A percentile compares a stretch with the other conserved stretches of the same genome.
Conservation (phyloP, 208 protist genomes). For the Leishmania amazonensis region DNA sequence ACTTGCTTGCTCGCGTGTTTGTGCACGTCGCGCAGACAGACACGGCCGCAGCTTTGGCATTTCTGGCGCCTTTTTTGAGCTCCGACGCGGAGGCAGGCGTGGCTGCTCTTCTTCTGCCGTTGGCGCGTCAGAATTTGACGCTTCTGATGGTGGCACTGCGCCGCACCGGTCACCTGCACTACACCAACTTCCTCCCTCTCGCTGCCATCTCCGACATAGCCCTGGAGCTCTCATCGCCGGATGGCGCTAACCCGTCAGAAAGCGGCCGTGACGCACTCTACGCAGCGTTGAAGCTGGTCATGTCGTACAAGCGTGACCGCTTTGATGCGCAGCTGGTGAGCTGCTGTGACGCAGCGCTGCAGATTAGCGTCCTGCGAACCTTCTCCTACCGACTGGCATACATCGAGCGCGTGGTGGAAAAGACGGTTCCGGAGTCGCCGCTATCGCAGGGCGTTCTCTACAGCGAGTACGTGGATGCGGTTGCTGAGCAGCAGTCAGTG, state of each 20-base stretch:
- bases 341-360: constrained; percentile 40
- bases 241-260: constrained; percentile 32
- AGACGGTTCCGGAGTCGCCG: constrained; percentile 37
- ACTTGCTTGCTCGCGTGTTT: constrained; percentile 49
- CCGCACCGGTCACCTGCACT: constrained; percentile 35
- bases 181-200: constrained; percentile 50
- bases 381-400: constrained; percentile 43
- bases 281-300: constrained; percentile 40
- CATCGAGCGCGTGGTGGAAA: constrained; percentile 58
- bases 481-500: constrained; percentile 43
- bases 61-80: constrained; percentile 30
- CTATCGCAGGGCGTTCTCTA: constrained; percentile 45
- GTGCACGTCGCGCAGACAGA: constrained; percentile 37
- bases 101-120: constrained; percentile 52
- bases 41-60: constrained; percentile 19
- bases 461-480: constrained; percentile 43
- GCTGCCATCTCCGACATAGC: constrained; percentile 66
- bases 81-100: constrained; percentile 19
- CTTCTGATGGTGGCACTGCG: constrained; percentile 55
- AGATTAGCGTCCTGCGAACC: constrained; percentile 60
- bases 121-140: constrained; percentile 69
- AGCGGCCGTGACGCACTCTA: constrained; percentile 38
- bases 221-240: constrained; percentile 38
- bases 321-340: constrained; percentile 39
- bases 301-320: constrained; percentile 28